A percentile compares a stretch with the other conserved stretches of the same genome.
Conservation (phyloP, 768 basidiomycete species). For the Xerocomellus amylosporus region DNA sequence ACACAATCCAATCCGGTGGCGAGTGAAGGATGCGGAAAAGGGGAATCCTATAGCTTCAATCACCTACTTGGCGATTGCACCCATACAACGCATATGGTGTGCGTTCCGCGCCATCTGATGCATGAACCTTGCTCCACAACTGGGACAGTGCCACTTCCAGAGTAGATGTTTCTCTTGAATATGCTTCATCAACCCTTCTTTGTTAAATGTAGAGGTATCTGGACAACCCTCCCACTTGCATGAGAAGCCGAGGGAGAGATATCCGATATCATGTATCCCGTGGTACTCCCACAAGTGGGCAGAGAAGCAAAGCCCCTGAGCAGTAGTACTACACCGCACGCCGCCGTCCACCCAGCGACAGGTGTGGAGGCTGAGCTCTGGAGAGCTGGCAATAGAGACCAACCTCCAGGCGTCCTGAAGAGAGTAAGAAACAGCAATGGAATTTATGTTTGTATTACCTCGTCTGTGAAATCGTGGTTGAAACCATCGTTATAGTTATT, state of each 20-base stretch:
- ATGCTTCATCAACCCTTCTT: constrained; percentile 22
- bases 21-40: neutral
- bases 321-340: constrained; percentile 6
- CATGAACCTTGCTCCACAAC: constrained; percentile 20
- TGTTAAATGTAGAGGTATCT: constrained; percentile 18
- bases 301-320: constrained; percentile 20
- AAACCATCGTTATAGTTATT: constrained; percentile 19
- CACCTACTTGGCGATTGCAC: neutral
- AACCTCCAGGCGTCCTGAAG: constrained; percentile 24
- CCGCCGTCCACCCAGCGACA: constrained; percentile 23
- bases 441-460: constrained; percentile 13
- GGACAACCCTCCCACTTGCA: constrained; percentile 27
- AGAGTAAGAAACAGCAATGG: constrained; percentile 7
- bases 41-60: neutral
- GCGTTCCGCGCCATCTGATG: constrained; percentile 16
- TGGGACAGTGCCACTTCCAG: constrained; percentile 27
- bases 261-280: constrained; percentile 12
- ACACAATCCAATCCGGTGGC: neutral
- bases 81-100: constrained; percentile 16
- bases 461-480: constrained; percentile 32
- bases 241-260: constrained; percentile 7
- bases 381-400: constrained; percentile 28
- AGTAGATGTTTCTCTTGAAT: constrained; percentile 25
- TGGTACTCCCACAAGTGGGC: constrained; percentile 22
- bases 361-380: constrained; percentile 23